Percentiles rank a stretch among this genome's conserved stretches.
Evolutionary conservation across 441 rosid genomes (phyloP).

Genomic region (Daphne laureola): DNA sequence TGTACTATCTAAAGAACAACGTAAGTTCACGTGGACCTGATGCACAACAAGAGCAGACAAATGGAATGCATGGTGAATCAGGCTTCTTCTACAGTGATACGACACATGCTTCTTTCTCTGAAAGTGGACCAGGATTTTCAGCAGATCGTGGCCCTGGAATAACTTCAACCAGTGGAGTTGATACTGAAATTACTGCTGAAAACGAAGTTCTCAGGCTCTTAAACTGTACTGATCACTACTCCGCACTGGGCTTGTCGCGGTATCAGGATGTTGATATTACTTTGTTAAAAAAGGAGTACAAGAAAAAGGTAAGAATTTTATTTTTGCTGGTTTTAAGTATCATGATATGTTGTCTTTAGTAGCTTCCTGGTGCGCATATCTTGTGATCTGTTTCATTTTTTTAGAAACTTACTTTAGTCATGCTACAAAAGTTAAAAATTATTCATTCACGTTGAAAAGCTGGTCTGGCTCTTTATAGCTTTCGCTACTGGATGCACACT

Average conservation of each 20-base stretch:
- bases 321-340: neutral
- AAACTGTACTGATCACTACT: slow-evolving; percentile 75
- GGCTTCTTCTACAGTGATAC: slow-evolving; percentile 39
- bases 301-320: slow-evolving; percentile 63
- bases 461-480: too few species aligned
- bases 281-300: slow-evolving; percentile 77
- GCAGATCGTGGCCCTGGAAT: slow-evolving; percentile 69
- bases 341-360: too few species aligned
- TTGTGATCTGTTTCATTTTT: too few species aligned
- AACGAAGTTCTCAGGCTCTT: slow-evolving; percentile 83
- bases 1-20: slow-evolving; percentile 64
- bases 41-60: slow-evolving; percentile 35
- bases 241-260: slow-evolving; percentile 67
- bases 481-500: slow-evolving; percentile 4
- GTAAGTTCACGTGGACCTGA: slow-evolving; percentile 41
- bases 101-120: slow-evolving; percentile 46
- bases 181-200: slow-evolving; percentile 81
- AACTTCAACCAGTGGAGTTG: slow-evolving; percentile 82
- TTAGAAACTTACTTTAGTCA: too few species aligned
- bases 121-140: slow-evolving; percentile 48
- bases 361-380: too few species aligned
- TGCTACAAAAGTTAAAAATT: too few species aligned
- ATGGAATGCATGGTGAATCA: slow-evolving; percentile 40
- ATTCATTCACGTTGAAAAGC: too few species aligned
- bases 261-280: slow-evolving; percentile 61